Percentiles rank a stretch among this genome's conserved stretches.
phyloP scores from a whole-genome alignment of 331 rosid species.

The Acacia concinna region DNA sequence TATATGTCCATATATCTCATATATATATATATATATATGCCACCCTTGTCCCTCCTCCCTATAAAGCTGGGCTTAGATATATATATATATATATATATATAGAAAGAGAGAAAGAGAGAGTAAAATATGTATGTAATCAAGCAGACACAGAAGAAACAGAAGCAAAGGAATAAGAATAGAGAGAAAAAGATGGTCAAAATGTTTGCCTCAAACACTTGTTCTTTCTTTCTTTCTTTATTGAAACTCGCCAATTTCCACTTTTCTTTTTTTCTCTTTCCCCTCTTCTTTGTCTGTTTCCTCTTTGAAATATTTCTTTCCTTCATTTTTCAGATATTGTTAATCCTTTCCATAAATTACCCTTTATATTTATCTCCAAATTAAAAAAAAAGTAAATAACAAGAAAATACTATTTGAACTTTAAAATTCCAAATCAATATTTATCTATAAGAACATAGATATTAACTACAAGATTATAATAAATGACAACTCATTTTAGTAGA shows the following conservation, averaged over 20 bases:
- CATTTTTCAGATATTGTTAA: no score
- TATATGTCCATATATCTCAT: no score
- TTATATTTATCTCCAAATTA: neutral
- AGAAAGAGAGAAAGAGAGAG: conserved; percentile 26
- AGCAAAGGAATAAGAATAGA: conserved; percentile 2
- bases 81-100: conserved; percentile 23
- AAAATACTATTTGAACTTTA: no score
- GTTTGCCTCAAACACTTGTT: conserved; percentile 62
- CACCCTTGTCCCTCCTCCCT: no score
- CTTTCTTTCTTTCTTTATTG: conserved; percentile 72
- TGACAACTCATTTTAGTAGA: no score
- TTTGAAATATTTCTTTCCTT: neutral
- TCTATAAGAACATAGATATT: no score
- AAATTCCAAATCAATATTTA: no score
- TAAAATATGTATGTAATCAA: neutral
- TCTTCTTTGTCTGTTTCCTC: neutral
- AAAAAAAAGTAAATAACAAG: no score
- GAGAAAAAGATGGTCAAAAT: conserved; percentile 81
- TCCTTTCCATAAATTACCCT: neutral
- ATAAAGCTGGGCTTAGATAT: neutral
- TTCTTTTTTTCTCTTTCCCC: conserved; percentile 37
- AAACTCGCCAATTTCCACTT: conserved; percentile 75
- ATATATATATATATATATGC: neutral
- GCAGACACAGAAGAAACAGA: conserved; percentile 56
- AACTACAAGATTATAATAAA: no score